Conservation (phyloP, 345 rosid species). For the Psidium guajava region DNA sequence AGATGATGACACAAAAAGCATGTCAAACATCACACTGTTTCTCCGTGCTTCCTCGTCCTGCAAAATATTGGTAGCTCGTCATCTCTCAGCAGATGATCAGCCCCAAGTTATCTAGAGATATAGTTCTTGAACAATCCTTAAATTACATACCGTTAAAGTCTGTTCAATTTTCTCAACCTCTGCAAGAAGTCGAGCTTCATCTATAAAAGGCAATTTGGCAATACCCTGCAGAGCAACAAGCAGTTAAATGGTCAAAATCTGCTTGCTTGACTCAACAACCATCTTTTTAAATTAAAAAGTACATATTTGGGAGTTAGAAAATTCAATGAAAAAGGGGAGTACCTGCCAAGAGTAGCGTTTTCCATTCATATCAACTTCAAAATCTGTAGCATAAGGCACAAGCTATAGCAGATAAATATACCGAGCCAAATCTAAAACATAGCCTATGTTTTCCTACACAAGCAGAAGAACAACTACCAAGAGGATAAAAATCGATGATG, state of each 20-base stretch:
- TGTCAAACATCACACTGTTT: slow-evolving; percentile 64
- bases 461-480: slow-evolving; percentile 30
- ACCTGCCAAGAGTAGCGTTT: slow-evolving; percentile 95
- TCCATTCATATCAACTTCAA: slow-evolving; percentile 90
- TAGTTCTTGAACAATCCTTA: not conserved
- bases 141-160: slow-evolving; percentile 50
- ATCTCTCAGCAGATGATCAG: not conserved
- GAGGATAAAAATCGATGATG: slow-evolving; percentile 78
- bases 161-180: slow-evolving; percentile 58
- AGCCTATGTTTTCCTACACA: not conserved
- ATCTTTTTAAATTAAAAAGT: not conserved
- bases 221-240: slow-evolving; percentile 41
- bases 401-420: not conserved
- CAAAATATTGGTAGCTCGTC: not conserved
- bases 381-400: slow-evolving; percentile 35
- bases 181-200: slow-evolving; percentile 69
- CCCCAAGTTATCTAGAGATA: not conserved
- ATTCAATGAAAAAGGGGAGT: slow-evolving; percentile 3
- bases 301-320: not conserved
- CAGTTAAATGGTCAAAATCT: not conserved
- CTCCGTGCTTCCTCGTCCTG: slow-evolving; percentile 80
- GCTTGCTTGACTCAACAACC: not conserved
- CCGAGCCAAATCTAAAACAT: not conserved
- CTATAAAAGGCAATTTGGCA: slow-evolving; percentile 86
- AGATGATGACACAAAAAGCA: slow-evolving; percentile 68